phyloP scores from a whole-genome alignment of 768 basidiomycete genomes.

The Amyloporia xantha region DNA sequence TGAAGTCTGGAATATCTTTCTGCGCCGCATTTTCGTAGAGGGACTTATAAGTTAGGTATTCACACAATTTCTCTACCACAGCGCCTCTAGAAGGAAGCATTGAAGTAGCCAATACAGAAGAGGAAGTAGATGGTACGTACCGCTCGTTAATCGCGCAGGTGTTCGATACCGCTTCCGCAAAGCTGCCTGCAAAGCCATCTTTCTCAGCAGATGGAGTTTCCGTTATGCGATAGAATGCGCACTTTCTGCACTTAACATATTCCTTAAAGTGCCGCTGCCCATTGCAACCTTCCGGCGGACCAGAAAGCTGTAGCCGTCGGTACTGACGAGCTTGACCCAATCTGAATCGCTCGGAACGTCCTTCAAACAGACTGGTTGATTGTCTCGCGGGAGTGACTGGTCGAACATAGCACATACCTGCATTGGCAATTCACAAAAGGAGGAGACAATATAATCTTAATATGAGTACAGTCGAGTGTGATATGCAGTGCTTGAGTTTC shows the following conservation, averaged over 20 bases:
- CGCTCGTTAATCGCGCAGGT: slow-evolving; percentile 66
- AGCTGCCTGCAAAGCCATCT: slow-evolving; percentile 46
- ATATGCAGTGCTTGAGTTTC: too few relatives aligned
- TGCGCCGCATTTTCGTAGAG: slow-evolving; percentile 64
- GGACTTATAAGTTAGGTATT: slow-evolving; percentile 83
- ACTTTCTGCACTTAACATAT: slow-evolving; percentile 75
- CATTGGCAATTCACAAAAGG: too few relatives aligned
- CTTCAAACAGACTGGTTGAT: too few relatives aligned
- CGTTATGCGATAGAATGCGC: slow-evolving; percentile 16
- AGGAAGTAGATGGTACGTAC: slow-evolving; percentile 31
- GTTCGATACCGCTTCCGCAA: slow-evolving; percentile 67
- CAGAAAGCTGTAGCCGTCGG: slow-evolving; percentile 78
- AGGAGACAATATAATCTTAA: too few relatives aligned
- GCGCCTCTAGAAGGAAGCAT: slow-evolving; percentile 33
- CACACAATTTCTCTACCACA: slow-evolving; percentile 81
- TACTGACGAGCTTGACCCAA: slow-evolving; percentile 74
- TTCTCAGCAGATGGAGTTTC: slow-evolving; percentile 1
- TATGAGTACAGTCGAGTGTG: too few relatives aligned
- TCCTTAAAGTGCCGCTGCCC: slow-evolving; percentile 74
- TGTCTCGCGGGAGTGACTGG: too few relatives aligned
- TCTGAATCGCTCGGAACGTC: slow-evolving; percentile 34
- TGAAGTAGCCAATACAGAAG: not conserved
- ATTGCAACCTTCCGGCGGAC: slow-evolving; percentile 69
- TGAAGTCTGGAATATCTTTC: slow-evolving; percentile 79
- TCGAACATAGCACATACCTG: too few relatives aligned